These are phyloP conservation scores for Microthlaspi erraticum DNA, from an alignment of 345 rosid species.

Conservation along the genomic window DNA sequence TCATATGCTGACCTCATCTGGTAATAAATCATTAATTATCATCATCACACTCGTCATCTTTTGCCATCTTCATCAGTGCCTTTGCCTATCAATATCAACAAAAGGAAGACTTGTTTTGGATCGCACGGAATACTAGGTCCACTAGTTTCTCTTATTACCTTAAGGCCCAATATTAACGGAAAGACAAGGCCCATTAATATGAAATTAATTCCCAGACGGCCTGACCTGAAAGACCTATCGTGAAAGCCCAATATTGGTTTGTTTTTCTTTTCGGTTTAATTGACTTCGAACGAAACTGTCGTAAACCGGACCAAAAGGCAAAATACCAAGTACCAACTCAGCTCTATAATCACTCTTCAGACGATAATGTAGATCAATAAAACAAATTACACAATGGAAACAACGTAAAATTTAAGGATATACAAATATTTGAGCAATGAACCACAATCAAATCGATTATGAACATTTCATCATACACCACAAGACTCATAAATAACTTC, in stretches of 20 bases:
- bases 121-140: no score
- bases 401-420: constrained; percentile 10
- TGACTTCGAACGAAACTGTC: background rate
- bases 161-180: constrained; percentile 1
- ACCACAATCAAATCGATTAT: constrained; percentile 18
- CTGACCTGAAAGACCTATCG: no score
- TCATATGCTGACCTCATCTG: constrained; percentile 12
- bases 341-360: background rate
- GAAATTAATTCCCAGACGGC: background rate
- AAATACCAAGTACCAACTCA: background rate
- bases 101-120: background rate
- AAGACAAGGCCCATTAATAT: constrained; percentile 6
- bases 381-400: background rate
- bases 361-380: background rate
- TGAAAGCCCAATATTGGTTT: no score
- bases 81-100: constrained; percentile 33
- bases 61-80: constrained; percentile 28
- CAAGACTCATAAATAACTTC: constrained; percentile 17
- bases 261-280: background rate
- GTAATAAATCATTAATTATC: constrained; percentile 5
- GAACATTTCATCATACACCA: constrained; percentile 9
- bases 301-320: background rate
- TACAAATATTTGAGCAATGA: constrained; percentile 20
- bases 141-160: background rate
- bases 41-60: constrained; percentile 41